Base-by-base conservation (phyloP, 129 eudicot genomes). In the Glebionis coronaria region DNA sequence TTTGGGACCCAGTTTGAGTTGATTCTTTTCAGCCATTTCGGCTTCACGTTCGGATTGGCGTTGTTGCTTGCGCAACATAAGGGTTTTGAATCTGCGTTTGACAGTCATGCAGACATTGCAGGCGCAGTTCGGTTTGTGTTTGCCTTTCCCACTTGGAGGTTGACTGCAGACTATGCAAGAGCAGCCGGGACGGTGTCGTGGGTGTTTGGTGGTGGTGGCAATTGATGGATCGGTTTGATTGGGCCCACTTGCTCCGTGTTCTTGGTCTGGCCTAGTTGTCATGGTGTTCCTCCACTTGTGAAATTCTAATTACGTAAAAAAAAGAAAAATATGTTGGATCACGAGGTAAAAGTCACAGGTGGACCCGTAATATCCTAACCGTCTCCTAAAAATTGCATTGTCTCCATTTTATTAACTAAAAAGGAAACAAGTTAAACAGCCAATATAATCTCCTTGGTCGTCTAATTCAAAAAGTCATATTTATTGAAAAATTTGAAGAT, bases 61-160 rank as follows among this genome's bases (percentile, higher is more conserved):
- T 68, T 86, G 86, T 84, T 93, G 86, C 65, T 87, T 91, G 40
- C 93, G 95, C 84, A 87, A 71, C 97, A 87, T 91, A 19, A 91
- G 59, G 59, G 97, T 91, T 68, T 87, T 91, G 75, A 91, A 91
- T 27, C 97, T 88, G 40, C 97, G 92, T 77, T 87, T 91, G 31
- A 91, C 97, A 2, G 97, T 91, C 97, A 84, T 81, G 80, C 97
- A 91, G 10, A 87, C 95, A 12, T 80, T 87, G 82, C 97, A 91
- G 2, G 80, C 79, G 77, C 97, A 91, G 0, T 83, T 81, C 64
- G 97, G 95, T 56, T 83, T 87, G 82, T 91, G 97, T 60, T 91
- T 91, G 63, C 97, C 97, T 72, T 91, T 91, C 23, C 97, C 97
- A 71, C 97, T 91, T 29, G 97, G 97, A 0, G 97, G 97, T 73